Base-by-base conservation (phyloP, 2,329 filamentous ascomycete genomes). In the Proliferodiscus dingleyae region DNA sequence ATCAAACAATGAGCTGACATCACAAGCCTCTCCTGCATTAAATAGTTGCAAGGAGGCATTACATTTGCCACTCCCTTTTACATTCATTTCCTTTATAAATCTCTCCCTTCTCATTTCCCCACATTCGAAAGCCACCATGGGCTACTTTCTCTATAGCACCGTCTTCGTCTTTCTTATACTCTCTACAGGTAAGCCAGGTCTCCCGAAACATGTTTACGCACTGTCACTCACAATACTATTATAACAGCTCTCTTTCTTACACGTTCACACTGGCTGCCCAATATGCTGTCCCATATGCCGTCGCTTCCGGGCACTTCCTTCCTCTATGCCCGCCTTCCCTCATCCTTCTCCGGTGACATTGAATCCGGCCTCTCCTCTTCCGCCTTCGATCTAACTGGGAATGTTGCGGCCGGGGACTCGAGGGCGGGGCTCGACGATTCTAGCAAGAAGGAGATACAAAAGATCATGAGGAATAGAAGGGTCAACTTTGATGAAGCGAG, bases 401-500 rank as follows among this genome's bases (percentile, higher is more conserved):
- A 98, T 63, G 73, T 98, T 26, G 82, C 83, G 47, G 79, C 77
- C 10, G 87, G 86, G 41, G 93, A 98, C 64, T 73, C 75, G 23
- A 80, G 93, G 55, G 79, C 81, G 0, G 93, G 93, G 0, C 74
- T 98, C 15, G 90, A 97, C 63, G 81, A 85, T 54, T 72, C 71
- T 38, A 86, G 80, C 46, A 97, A 97, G 73, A 70, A 75, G 30
- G 88, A 95, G 66, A 82, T 98, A 33, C 77, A 89, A 60, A 78
- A 78, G 58, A 90, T 98, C 57, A 98, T 98, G 93, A 91, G 89
- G 77, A 82, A 77, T 64, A 77, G 82, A 53, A 77, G 83, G 47
- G 78, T 97, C 53, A 78, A 75, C 50, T 98, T 98, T 64, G 91
- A 98, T 68, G 89, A 96, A 70, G 93, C 91, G 30, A 78, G 93